Evolutionary conservation across 2,329 filamentous ascomycete genomes (phyloP).

Genomic region (Mariannaea sp.): DNA sequence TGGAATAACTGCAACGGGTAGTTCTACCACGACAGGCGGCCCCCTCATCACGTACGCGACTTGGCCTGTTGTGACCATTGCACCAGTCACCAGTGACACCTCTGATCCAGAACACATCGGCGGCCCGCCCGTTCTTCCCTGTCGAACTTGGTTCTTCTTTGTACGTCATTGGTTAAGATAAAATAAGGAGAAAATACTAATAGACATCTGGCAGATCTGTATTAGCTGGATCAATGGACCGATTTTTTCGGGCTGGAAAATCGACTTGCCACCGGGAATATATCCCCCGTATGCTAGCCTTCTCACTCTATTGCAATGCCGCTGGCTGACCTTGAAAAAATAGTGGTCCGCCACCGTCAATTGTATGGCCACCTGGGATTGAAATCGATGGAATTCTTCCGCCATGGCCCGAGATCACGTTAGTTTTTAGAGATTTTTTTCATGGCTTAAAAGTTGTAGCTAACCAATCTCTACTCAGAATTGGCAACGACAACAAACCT

Average conservation of each 20-base stretch:
- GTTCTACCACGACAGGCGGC: not conserved
- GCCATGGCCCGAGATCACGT: slow-evolving; percentile 22
- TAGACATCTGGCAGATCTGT: slow-evolving; percentile 6
- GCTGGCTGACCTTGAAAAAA: not conserved
- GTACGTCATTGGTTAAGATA: slow-evolving; percentile 3
- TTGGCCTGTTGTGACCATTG: slow-evolving; percentile 14
- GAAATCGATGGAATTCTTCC: slow-evolving; percentile 16
- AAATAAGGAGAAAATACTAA: not conserved
- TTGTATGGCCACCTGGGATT: slow-evolving; percentile 11
- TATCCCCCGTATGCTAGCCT: slow-evolving; percentile 4
- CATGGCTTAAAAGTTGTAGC: not conserved
- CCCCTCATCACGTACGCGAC: slow-evolving; percentile 15
- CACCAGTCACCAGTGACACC: slow-evolving; percentile 6
- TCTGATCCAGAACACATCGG: slow-evolving; percentile 4
- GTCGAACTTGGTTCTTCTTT: slow-evolving; percentile 17
- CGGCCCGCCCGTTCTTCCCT: slow-evolving; percentile 10
- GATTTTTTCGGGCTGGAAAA: slow-evolving; percentile 12
- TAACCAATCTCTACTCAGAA: not conserved
- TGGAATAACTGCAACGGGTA: not conserved
- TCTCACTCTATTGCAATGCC: not conserved
- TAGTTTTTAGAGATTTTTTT: not conserved
- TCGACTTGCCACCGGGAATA: slow-evolving; percentile 13
- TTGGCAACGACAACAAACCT: slow-evolving; percentile 12
- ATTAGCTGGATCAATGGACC: slow-evolving; percentile 9
- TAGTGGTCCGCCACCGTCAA: slow-evolving; percentile 14